Conservation (phyloP, 1,139 yeast genomes). For the Saccharomyces pastorianus region DNA sequence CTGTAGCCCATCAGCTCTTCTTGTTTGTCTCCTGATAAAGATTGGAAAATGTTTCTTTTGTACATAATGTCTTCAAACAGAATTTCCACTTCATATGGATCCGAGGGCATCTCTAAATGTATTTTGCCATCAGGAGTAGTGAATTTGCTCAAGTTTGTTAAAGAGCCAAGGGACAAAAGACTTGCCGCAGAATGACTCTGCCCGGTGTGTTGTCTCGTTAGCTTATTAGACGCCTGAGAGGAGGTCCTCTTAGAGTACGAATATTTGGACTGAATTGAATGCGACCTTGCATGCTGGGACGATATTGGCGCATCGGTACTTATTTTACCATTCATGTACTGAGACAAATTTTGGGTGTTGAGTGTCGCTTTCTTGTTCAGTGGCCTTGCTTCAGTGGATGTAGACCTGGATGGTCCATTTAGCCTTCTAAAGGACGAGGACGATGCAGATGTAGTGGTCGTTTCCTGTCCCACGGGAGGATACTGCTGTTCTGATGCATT, state of each 20-base stretch:
- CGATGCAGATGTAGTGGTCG: neutral
- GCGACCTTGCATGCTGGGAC: conserved; percentile 15
- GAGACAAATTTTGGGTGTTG: conserved; percentile 26
- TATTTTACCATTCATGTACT: conserved; percentile 17
- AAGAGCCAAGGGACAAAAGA: conserved; percentile 25
- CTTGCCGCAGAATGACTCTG: conserved; percentile 24
- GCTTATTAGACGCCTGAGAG: conserved; percentile 13
- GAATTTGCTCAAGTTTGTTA: conserved; percentile 23
- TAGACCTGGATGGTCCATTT: conserved; percentile 9
- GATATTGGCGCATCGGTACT: conserved; percentile 4
- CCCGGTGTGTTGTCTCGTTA: conserved; percentile 23
- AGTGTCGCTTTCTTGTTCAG: conserved; percentile 24
- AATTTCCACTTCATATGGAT: conserved; percentile 53
- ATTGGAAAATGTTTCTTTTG: conserved; percentile 65
- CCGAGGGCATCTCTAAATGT: conserved; percentile 47
- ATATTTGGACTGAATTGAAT: conserved; percentile 22
- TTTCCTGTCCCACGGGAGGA: neutral
- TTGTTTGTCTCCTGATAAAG: conserved; percentile 70
- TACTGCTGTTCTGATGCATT: neutral
- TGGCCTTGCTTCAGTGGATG: conserved; percentile 18
- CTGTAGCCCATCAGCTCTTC: conserved; percentile 71
- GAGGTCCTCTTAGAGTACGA: conserved; percentile 28
- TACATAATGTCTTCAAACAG: conserved; percentile 67
- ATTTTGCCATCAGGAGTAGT: conserved; percentile 28
- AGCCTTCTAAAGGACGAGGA: conserved; percentile 3